Evolutionary conservation across 2,329 filamentous ascomycete species (phyloP), one percentile per base, ranked within the genome.

Genomic region (Alternaria gaisen): DNA sequence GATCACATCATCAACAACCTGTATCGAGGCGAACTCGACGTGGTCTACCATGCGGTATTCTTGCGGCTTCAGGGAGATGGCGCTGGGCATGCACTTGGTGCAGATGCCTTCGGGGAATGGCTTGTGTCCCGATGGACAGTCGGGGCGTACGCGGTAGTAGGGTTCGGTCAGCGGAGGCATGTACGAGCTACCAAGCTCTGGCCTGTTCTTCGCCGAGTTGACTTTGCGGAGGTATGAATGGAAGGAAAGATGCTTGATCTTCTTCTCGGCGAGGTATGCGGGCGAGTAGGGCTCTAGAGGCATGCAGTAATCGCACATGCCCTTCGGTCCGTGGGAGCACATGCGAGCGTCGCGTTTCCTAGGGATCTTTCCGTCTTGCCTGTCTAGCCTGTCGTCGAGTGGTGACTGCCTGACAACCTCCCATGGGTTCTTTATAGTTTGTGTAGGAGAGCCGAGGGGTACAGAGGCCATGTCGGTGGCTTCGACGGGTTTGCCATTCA

Each of bases 251-350:
- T 99, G 97, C 80, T 99, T 99, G 85, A 99, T 97, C 85, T 97
- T 97, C 84, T 94, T 96, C 71, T 99, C 94, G 30, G 88, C 87
- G 18, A 99, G 86, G 72, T 97, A 97, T 57, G 89, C 89, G n/a
- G 90, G 80, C 73, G 96, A 90, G 80, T 97, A 99, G 1, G 95
- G 95, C 74, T 99, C 95, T 52, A 98, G 82, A 0, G 96, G 96
- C 88, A 97, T 97, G 82, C 95, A 99, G 81, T 97, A 96, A 81
- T 99, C 95, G 80, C 95, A 99, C 95, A 99, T 99, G 77, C 95
- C 95, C 81, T 97, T 98, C 53, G 91, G 90, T 1, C 94, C 94
- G 78, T 99, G 95, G 64, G 92, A 90, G 82, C 95, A 99, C 93
- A 99, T 95, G 76, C 91, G 92, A 60, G 81, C 78, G 77, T 97